phyloP scores from a whole-genome alignment of 2,329 filamentous ascomycete genomes.

The Microdochium paspali region DNA sequence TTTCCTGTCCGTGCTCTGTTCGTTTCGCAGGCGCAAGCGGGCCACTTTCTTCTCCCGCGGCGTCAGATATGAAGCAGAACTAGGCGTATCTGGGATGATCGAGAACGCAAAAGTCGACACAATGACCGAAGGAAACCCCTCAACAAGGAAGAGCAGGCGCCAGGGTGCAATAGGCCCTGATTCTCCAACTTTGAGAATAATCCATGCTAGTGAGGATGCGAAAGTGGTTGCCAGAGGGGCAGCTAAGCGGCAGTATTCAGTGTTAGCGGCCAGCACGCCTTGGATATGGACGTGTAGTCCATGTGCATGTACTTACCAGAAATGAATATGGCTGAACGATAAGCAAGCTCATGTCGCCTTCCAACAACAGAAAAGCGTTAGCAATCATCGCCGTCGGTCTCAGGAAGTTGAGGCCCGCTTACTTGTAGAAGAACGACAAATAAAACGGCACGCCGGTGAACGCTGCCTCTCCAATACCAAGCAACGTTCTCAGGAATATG shows the following conservation, averaged over 20 bases:
- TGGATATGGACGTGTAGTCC: neutral
- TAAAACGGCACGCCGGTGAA: constrained; percentile 57
- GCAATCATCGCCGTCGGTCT: neutral
- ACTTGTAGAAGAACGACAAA: constrained; percentile 53
- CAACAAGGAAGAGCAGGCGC: constrained; percentile 76
- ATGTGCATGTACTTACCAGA: constrained; percentile 43
- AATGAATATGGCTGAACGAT: constrained; percentile 78
- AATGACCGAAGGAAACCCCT: constrained; percentile 76
- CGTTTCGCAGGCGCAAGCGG: constrained; percentile 52
- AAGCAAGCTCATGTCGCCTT: constrained; percentile 60
- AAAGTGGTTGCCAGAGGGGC: constrained; percentile 75
- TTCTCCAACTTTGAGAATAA: constrained; percentile 61
- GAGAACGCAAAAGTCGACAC: constrained; percentile 66
- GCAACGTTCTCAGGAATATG: constrained; percentile 42
- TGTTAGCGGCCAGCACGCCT: constrained; percentile 2
- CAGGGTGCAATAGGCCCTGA: constrained; percentile 65
- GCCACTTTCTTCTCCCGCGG: constrained; percentile 60
- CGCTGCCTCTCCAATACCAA: constrained; percentile 57
- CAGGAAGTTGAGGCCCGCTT: neutral
- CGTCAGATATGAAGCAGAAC: constrained; percentile 53
- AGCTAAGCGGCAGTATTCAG: constrained; percentile 37
- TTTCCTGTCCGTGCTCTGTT: constrained; percentile 20
- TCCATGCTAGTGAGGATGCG: constrained; percentile 69
- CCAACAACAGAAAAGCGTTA: neutral
- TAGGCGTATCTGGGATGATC: constrained; percentile 67